Evolutionary conservation across 148 eudicot genomes (phyloP).

Genomic region (Cornus florida): DNA sequence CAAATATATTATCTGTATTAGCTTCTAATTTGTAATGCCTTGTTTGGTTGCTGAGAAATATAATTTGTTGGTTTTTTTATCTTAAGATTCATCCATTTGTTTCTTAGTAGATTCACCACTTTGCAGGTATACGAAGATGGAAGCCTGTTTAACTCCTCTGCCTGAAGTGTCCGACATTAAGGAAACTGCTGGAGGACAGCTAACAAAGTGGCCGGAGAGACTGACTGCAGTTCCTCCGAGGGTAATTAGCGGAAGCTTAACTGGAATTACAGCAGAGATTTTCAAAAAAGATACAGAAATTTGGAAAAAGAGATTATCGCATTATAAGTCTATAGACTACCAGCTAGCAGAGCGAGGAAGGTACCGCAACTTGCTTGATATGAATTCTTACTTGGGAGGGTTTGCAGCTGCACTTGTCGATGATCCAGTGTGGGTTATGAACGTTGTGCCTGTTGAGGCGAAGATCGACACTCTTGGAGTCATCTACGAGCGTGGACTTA

Average conservation of each 20-base stretch:
- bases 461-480: slow-evolving; percentile 72
- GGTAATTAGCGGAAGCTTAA: slow-evolving; percentile 47
- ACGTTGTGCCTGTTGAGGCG: slow-evolving; percentile 72
- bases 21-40: neutral
- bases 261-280: slow-evolving; percentile 49
- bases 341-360: slow-evolving; percentile 68
- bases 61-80: neutral
- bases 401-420: slow-evolving; percentile 79
- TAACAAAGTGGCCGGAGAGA: slow-evolving; percentile 73
- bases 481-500: slow-evolving; percentile 73
- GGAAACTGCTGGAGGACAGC: slow-evolving; percentile 67
- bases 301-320: slow-evolving; percentile 61
- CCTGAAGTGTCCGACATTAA: slow-evolving; percentile 61
- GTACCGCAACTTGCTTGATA: slow-evolving; percentile 82
- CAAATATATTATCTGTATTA: neutral
- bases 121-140: slow-evolving; percentile 74
- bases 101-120: neutral
- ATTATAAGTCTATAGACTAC: slow-evolving; percentile 47
- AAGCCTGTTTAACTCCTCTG: slow-evolving; percentile 68
- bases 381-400: slow-evolving; percentile 91
- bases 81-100: neutral
- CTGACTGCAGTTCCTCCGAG: slow-evolving; percentile 69
- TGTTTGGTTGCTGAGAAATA: neutral
- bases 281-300: slow-evolving; percentile 44
- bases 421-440: slow-evolving; percentile 96